Percentiles rank a stretch among this genome's conserved stretches.
Conservation (phyloP, 169 alveolate genomes). For the Ichthyophthirius multifiliis region DNA sequence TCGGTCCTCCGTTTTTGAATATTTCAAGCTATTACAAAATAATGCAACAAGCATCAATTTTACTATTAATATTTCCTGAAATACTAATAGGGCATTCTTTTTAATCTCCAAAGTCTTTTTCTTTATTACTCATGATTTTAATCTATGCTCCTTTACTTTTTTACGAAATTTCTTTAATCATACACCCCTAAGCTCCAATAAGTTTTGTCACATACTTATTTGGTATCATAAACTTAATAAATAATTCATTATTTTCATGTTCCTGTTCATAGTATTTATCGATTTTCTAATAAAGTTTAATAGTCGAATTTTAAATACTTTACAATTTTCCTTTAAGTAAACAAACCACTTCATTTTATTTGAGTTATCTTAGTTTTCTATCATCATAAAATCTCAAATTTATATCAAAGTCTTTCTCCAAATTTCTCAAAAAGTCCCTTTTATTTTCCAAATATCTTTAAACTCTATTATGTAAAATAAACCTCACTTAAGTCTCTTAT, state of each 20-base stretch:
- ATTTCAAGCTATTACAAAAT: neutral
- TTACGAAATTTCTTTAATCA: neutral
- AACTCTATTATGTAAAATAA: neutral
- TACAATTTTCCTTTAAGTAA: neutral
- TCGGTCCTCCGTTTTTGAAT: neutral
- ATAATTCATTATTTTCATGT: neutral
- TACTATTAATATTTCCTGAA: neutral
- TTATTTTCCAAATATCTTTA: neutral
- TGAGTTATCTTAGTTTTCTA: neutral
- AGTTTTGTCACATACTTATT: neutral
- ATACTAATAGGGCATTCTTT: neutral
- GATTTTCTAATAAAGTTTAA: neutral
- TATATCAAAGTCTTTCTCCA: neutral
- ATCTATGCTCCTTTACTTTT: slow-evolving; percentile 9
- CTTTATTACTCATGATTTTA: neutral
- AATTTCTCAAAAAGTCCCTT: neutral
- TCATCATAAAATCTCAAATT: neutral
- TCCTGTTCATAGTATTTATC: neutral
- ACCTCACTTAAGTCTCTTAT: neutral
- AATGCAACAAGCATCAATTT: neutral
- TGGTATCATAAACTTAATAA: neutral
- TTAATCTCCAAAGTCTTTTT: slow-evolving; percentile 5
- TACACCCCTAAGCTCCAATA: neutral
- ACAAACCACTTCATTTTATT: neutral
- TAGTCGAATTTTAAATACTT: neutral